Evolutionary conservation across 176 grass and related monocot genomes (phyloP).

Genomic region (Zoysia pacifica): DNA sequence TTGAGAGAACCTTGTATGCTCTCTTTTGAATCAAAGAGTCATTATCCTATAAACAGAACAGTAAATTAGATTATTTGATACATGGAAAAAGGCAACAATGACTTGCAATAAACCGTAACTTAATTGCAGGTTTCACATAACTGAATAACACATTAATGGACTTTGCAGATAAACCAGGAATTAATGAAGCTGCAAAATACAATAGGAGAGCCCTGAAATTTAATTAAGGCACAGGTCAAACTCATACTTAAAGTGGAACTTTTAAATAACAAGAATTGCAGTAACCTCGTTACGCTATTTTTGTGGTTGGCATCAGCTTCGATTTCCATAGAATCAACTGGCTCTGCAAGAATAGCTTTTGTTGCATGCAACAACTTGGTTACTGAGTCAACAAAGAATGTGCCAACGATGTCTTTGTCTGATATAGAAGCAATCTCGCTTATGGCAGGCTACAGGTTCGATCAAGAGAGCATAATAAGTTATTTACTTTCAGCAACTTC

Average conservation of each 20-base stretch:
- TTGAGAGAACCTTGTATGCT: slow-evolving; percentile 95
- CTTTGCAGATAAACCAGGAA: slow-evolving; percentile 71
- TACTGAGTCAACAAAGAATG: slow-evolving; percentile 64
- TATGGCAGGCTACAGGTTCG: slow-evolving; percentile 68
- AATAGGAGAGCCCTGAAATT: slow-evolving; percentile 79
- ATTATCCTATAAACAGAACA: slow-evolving; percentile 57
- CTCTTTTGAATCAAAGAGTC: slow-evolving; percentile 89
- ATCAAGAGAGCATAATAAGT: slow-evolving; percentile 8
- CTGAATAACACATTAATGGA: slow-evolving; percentile 73
- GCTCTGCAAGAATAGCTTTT: slow-evolving; percentile 69
- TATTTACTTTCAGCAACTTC: slow-evolving; percentile 21
- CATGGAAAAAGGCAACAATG: slow-evolving; percentile 23
- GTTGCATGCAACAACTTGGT: slow-evolving; percentile 74
- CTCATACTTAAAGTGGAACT: not conserved
- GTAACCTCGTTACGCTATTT: slow-evolving; percentile 60
- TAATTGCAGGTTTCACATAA: slow-evolving; percentile 88
- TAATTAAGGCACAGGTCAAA: slow-evolving; percentile 20
- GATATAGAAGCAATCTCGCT: slow-evolving; percentile 80
- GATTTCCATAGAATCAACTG: slow-evolving; percentile 59
- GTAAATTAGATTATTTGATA: slow-evolving; percentile 24
- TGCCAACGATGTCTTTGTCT: slow-evolving; percentile 69
- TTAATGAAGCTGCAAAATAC: slow-evolving; percentile 81
- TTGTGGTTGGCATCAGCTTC: slow-evolving; percentile 41
- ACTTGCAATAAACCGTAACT: slow-evolving; percentile 51
- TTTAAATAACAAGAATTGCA: slow-evolving; percentile 28